Percentiles rank a stretch among this genome's conserved stretches.
These are phyloP conservation scores for Coemansia sp. DNA, from an alignment of 192 early-diverging fungal genomes.

Conservation along the genomic window DNA sequence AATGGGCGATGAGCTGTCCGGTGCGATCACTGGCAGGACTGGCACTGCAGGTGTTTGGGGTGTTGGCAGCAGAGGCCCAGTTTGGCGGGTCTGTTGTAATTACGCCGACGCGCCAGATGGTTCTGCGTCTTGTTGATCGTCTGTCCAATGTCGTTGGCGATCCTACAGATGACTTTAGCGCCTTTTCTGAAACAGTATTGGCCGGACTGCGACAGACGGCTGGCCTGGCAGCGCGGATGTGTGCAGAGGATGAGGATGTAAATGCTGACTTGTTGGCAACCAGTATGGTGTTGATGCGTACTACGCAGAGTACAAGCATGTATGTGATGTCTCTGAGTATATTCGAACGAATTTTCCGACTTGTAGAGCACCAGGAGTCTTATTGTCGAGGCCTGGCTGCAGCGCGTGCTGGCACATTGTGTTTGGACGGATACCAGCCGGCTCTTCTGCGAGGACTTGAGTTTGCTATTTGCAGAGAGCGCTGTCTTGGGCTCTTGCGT, in stretches of 20 bases:
- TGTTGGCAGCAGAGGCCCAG: slow-evolving; percentile 38
- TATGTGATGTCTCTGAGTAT: slow-evolving; percentile 40
- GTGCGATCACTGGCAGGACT: slow-evolving; percentile 32
- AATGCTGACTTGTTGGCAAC: slow-evolving; percentile 26
- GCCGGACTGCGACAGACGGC: slow-evolving; percentile 34
- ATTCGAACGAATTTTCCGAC: slow-evolving; percentile 45
- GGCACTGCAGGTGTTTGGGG: slow-evolving; percentile 36
- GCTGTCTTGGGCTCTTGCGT: slow-evolving; percentile 34
- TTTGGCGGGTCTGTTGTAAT: slow-evolving; percentile 33
- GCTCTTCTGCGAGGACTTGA: slow-evolving; percentile 41
- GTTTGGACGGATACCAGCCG: slow-evolving; percentile 16
- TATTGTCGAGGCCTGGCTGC: slow-evolving; percentile 10
- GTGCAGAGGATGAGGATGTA: slow-evolving; percentile 25
- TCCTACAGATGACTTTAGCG: slow-evolving; percentile 14
- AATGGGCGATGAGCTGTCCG: slow-evolving; percentile 49
- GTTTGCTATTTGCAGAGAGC: slow-evolving; percentile 36
- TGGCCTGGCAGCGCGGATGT: slow-evolving; percentile 32
- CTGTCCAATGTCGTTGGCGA: slow-evolving; percentile 50
- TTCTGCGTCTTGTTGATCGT: slow-evolving; percentile 42
- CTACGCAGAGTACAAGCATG: slow-evolving; percentile 19
- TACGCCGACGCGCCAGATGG: slow-evolving; percentile 43
- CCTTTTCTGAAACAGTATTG: slow-evolving; percentile 43
- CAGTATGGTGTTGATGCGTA: slow-evolving; percentile 36
- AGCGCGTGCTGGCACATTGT: slow-evolving; percentile 13
- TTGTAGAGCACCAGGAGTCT: slow-evolving; percentile 9